phyloP scores from a whole-genome alignment of 2,329 filamentous ascomycete species.

The Colletotrichum camelliae region DNA sequence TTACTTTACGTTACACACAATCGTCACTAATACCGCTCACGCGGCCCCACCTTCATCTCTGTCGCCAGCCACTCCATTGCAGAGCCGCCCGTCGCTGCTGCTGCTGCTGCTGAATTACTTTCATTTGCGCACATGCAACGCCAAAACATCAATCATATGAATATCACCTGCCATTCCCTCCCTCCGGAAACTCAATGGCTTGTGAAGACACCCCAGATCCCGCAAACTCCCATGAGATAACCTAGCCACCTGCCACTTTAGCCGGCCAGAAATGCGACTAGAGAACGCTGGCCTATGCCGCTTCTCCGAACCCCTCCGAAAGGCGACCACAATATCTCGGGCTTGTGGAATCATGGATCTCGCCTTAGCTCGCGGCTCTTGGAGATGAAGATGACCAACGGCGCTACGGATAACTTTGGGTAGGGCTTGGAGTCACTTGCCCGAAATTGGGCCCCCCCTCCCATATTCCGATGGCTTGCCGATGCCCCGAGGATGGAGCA shows the following conservation, averaged over 20 bases:
- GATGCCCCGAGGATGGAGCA: background rate
- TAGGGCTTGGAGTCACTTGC: background rate
- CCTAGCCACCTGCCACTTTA: background rate
- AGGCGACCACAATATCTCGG: background rate
- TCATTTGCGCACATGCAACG: background rate
- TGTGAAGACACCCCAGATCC: background rate
- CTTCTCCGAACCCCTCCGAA: constrained; percentile 6
- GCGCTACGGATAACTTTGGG: background rate
- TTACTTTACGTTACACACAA: constrained; percentile 6
- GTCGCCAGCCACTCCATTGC: background rate
- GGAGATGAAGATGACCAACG: background rate
- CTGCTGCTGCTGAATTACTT: background rate
- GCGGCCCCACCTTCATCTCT: background rate
- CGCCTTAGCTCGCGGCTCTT: background rate
- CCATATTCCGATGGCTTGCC: constrained; percentile 4
- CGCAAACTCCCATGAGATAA: background rate
- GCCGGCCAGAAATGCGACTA: background rate
- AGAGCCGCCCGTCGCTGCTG: background rate
- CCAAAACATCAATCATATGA: background rate
- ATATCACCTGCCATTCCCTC: background rate
- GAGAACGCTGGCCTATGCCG: background rate
- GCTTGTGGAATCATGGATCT: background rate
- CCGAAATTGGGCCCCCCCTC: background rate
- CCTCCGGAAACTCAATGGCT: background rate
- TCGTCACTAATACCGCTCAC: background rate